A percentile compares a stretch with the other conserved stretches of the same genome.
These are phyloP conservation scores for Psilocybe azurescens DNA, from an alignment of 768 basidiomycete genomes.

Conservation along the genomic window DNA sequence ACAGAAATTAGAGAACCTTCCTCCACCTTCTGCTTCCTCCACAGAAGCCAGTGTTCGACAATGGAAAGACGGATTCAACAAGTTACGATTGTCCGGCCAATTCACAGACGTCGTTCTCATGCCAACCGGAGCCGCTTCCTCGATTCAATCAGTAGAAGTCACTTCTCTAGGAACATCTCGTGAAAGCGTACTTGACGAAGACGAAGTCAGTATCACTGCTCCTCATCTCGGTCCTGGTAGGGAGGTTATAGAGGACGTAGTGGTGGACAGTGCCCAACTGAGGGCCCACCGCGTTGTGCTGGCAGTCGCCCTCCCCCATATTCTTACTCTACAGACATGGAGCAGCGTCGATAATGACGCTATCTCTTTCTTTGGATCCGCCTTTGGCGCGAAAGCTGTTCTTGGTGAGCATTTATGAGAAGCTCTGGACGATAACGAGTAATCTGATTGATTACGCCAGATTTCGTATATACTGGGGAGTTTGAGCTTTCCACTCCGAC, in stretches of 20 bases:
- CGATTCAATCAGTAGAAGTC: background rate
- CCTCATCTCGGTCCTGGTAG: too few relatives aligned
- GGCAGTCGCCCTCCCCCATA: slow-evolving; percentile 26
- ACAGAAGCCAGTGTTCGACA: background rate
- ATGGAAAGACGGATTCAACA: slow-evolving; percentile 31
- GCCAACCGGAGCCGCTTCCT: slow-evolving; percentile 3
- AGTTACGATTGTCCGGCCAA: slow-evolving; percentile 34
- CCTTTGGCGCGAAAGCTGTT: slow-evolving; percentile 25
- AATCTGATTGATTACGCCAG: slow-evolving; percentile 19
- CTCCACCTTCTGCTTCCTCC: background rate
- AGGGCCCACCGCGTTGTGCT: slow-evolving; percentile 16
- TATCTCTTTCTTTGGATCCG: slow-evolving; percentile 20
- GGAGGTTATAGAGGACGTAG: background rate
- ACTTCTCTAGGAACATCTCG: background rate
- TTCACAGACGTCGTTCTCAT: slow-evolving; percentile 42
- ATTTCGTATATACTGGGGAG: slow-evolving; percentile 35
- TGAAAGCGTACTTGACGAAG: too few relatives aligned
- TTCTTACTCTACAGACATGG: slow-evolving; percentile 31
- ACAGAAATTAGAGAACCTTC: background rate
- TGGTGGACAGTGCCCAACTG: slow-evolving; percentile 1
- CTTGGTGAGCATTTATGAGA: slow-evolving; percentile 27
- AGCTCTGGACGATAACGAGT: background rate
- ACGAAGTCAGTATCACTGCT: too few relatives aligned
- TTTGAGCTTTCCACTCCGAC: slow-evolving; percentile 8
- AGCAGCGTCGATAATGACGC: slow-evolving; percentile 13